These are phyloP conservation scores for Penicillium sp. DNA, from an alignment of 2,329 filamentous ascomycete genomes.

Conservation along the genomic window DNA sequence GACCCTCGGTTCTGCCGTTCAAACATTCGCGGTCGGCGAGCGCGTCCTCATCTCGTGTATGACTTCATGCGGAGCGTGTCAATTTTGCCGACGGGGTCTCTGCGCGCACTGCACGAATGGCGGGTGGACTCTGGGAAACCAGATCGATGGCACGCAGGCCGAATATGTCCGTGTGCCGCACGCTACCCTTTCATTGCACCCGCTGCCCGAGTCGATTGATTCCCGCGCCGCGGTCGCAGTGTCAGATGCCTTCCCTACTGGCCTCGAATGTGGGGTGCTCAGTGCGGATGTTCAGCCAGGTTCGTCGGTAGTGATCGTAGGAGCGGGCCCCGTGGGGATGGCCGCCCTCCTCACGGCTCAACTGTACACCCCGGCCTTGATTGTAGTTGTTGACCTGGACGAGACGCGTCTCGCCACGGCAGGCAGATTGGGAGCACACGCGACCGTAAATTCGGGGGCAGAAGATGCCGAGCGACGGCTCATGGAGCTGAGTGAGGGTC, in stretches of 20 bases:
- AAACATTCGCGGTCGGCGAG: conserved; percentile 53
- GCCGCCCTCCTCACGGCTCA: conserved; percentile 59
- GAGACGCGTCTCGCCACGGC: conserved; percentile 51
- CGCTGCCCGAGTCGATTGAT: conserved; percentile 46
- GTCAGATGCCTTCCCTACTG: conserved; percentile 60
- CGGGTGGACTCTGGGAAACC: conserved; percentile 59
- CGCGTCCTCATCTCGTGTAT: conserved; percentile 56
- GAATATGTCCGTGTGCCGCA: conserved; percentile 58
- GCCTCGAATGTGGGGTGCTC: conserved; percentile 55
- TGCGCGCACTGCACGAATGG: conserved; percentile 56
- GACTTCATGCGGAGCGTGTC: conserved; percentile 54
- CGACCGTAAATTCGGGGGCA: conserved; percentile 44
- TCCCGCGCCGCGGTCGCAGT: conserved; percentile 52
- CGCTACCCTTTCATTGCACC: conserved; percentile 53
- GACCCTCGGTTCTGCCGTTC: conserved; percentile 48
- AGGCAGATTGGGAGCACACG: conserved; percentile 52
- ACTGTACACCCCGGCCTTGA: conserved; percentile 55
- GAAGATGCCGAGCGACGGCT: conserved; percentile 42
- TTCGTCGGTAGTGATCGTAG: conserved; percentile 56
- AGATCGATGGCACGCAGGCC: conserved; percentile 58
- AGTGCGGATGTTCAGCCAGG: conserved; percentile 57
- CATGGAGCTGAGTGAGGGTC: conserved; percentile 50
- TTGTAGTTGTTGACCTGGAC: conserved; percentile 58
- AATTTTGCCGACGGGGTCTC: conserved; percentile 55
- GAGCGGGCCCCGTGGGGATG: conserved; percentile 59